Evolutionary conservation across 2,329 filamentous ascomycete species (phyloP).

Genomic region (Neofusicoccum cordaticola): DNA sequence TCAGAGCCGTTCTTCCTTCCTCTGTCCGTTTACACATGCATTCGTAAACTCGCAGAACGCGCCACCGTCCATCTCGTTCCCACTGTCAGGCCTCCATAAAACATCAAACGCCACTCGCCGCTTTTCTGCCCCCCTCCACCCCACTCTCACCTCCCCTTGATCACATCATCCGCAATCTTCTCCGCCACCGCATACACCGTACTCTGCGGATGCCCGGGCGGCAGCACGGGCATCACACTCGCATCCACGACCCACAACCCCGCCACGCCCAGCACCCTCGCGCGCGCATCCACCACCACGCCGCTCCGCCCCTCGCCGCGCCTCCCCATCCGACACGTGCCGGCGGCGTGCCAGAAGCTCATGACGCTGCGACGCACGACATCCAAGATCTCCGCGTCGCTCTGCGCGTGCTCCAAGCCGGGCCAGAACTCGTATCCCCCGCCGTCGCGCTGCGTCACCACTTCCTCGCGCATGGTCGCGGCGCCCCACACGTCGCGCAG

Average conservation of each 20-base stretch:
- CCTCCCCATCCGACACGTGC: constrained; percentile 38
- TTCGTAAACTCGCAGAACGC: too few species aligned
- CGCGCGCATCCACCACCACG: constrained; percentile 36
- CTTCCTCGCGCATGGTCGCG: constrained; percentile 25
- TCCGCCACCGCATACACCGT: not conserved
- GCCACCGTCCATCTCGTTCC: too few species aligned
- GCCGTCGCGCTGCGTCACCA: constrained; percentile 24
- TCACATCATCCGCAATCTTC: constrained; percentile 1
- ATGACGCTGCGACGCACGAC: constrained; percentile 19
- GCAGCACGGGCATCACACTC: constrained; percentile 29
- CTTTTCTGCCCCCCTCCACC: too few species aligned
- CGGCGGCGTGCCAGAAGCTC: constrained; percentile 38
- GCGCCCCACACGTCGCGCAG: constrained; percentile 27
- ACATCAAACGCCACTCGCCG: too few species aligned
- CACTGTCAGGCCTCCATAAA: too few species aligned
- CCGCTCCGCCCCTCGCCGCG: constrained; percentile 22
- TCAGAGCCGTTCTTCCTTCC: too few species aligned
- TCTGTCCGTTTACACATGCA: too few species aligned
- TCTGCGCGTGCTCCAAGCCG: constrained; percentile 21
- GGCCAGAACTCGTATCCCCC: constrained; percentile 30
- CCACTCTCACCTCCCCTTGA: not conserved
- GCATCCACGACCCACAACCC: constrained; percentile 40
- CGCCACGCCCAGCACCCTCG: constrained; percentile 36
- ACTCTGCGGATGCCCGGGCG: constrained; percentile 26
- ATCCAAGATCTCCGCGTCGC: constrained; percentile 28